These are phyloP conservation scores for Pleurotus citrinopileatus DNA, from an alignment of 768 basidiomycete species.

Conservation along the genomic window DNA sequence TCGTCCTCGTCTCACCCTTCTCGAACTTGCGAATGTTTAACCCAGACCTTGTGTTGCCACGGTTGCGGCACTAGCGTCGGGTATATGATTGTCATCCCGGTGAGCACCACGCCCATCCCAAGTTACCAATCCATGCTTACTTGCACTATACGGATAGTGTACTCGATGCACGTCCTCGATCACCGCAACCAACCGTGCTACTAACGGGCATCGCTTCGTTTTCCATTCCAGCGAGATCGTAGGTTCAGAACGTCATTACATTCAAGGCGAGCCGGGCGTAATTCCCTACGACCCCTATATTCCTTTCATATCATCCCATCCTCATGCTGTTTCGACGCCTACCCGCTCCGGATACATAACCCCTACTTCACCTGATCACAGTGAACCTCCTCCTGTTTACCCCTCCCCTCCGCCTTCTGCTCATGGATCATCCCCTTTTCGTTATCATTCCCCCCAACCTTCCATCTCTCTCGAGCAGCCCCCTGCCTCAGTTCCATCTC, in stretches of 20 bases:
- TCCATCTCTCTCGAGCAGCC: constrained; percentile 14
- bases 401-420: constrained; percentile 23
- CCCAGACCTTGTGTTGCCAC: constrained; percentile 78
- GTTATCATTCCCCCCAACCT: constrained; percentile 21
- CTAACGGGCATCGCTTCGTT: constrained; percentile 85
- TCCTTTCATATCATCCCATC: constrained; percentile 16
- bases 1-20: constrained; percentile 28
- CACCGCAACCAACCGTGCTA: constrained; percentile 61
- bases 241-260: constrained; percentile 61
- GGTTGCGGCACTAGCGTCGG: constrained; percentile 74
- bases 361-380: constrained; percentile 37
- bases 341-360: constrained; percentile 31
- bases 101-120: constrained; percentile 19
- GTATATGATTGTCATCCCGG: constrained; percentile 78
- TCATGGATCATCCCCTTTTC: constrained; percentile 18
- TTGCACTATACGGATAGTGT: constrained; percentile 38
- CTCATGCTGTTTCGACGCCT: constrained; percentile 25
- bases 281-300: constrained; percentile 35
- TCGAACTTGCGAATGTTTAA: constrained; percentile 83
- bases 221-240: constrained; percentile 74
- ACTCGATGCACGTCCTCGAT: constrained; percentile 71
- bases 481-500: constrained; percentile 10
- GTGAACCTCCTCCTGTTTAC: constrained; percentile 24
- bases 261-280: constrained; percentile 63
- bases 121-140: constrained; percentile 6